phyloP scores from a whole-genome alignment of 805 yeast genomes.

The Candida methanosorbosa region DNA sequence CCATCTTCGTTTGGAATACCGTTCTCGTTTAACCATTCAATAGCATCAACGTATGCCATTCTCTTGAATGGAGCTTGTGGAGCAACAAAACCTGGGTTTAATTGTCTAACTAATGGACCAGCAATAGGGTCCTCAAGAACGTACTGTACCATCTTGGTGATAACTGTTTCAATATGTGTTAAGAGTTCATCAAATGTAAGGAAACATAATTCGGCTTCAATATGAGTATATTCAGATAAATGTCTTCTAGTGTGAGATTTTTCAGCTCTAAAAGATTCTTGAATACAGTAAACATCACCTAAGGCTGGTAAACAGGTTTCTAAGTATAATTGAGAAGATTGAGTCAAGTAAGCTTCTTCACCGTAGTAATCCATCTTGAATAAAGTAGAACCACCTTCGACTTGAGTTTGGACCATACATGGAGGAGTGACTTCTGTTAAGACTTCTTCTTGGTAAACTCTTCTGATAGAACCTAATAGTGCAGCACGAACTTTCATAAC shows the following conservation, averaged over 20 bases:
- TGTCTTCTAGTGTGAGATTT: conserved; percentile 98
- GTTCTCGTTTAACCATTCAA: conserved; percentile 95
- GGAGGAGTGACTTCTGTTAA: conserved; percentile 95
- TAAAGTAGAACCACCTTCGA: conserved; percentile 97
- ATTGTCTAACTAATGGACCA: conserved; percentile 80
- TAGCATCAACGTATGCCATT: conserved; percentile 83
- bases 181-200: conserved; percentile 80
- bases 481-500: conserved; percentile 93
- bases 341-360: conserved; percentile 93
- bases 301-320: conserved; percentile 94
- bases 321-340: conserved; percentile 91
- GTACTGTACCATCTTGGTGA: conserved; percentile 61
- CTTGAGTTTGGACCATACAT: conserved; percentile 99
- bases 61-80: conserved; percentile 87
- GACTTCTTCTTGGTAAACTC: conserved; percentile 65
- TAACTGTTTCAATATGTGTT: conserved; percentile 72
- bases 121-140: conserved; percentile 87
- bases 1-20: conserved; percentile 93
- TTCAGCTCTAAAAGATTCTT: conserved; percentile 99
- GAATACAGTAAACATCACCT: conserved; percentile 96
- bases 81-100: conserved; percentile 84
- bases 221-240: conserved; percentile 91
- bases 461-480: conserved; percentile 64
- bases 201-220: conserved; percentile 91
- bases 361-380: conserved; percentile 93